Evolutionary conservation across 768 basidiomycete species (phyloP).

Genomic region (Coprinellus micaceus): DNA sequence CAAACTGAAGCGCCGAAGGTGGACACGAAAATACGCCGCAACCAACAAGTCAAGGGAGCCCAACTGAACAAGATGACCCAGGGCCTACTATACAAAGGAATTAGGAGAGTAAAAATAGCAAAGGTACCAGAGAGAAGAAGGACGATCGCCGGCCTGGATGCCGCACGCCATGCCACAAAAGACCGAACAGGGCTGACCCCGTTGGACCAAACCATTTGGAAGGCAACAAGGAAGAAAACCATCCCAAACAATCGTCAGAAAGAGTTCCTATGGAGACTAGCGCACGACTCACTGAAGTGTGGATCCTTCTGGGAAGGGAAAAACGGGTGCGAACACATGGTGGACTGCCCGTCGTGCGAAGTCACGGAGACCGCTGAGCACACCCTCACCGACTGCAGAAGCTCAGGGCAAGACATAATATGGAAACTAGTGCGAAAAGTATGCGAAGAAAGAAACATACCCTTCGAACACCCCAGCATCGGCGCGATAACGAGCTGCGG

Average conservation of each 20-base stretch:
- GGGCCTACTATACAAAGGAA: neutral
- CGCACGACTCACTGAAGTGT: neutral
- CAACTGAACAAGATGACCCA: neutral
- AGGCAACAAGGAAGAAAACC: neutral
- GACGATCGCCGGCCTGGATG: neutral
- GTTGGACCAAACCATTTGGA: neutral
- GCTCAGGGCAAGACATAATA: neutral
- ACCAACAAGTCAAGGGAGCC: neutral
- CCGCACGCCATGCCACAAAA: neutral
- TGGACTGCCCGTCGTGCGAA: neutral
- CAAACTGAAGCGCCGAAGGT: neutral
- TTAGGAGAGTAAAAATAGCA: neutral
- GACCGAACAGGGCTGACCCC: neutral
- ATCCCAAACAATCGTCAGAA: neutral
- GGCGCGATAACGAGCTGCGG: neutral
- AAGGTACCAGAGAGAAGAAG: neutral
- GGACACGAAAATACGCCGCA: too few species aligned
- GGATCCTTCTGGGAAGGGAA: neutral
- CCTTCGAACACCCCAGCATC: neutral
- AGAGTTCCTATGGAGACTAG: neutral
- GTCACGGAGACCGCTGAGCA: neutral
- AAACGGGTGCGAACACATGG: neutral
- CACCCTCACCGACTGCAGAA: neutral
- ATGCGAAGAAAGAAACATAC: neutral
- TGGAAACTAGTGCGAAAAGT: neutral